These are phyloP conservation scores for Naganishia randhawae DNA, from an alignment of 768 basidiomycete species.

Conservation along the genomic window DNA sequence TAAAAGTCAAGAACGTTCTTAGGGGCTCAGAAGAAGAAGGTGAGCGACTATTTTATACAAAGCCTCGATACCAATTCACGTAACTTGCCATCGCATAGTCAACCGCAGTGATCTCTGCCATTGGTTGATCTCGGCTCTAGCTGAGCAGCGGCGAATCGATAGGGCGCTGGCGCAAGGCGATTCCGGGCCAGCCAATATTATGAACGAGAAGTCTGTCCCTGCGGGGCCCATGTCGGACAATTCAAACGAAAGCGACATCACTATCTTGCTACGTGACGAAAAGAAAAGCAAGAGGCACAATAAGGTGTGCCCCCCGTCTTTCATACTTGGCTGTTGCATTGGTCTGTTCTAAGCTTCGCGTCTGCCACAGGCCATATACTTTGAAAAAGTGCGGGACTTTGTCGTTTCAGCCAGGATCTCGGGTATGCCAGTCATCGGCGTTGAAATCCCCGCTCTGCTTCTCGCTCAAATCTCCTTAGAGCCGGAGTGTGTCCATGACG, in stretches of 20 bases:
- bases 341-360: neutral
- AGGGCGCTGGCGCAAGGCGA: constrained; percentile 21
- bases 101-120: constrained; percentile 41
- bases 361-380: constrained; percentile 38
- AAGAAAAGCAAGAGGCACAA: constrained; percentile 31
- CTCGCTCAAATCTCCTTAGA: constrained; percentile 40
- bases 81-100: constrained; percentile 29
- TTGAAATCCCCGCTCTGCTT: constrained; percentile 37
- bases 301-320: constrained; percentile 38
- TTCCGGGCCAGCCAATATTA: neutral
- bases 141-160: constrained; percentile 47
- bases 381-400: constrained; percentile 45
- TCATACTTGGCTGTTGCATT: neutral
- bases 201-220: constrained; percentile 4
- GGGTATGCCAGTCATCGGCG: constrained; percentile 40
- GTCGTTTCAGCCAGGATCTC: constrained; percentile 32
- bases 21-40: constrained; percentile 44
- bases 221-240: neutral
- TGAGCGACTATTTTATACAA: constrained; percentile 18
- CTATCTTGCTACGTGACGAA: constrained; percentile 43
- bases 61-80: neutral
- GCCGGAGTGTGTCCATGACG: constrained; percentile 40
- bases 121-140: constrained; percentile 39
- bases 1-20: constrained; percentile 44
- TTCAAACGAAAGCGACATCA: constrained; percentile 38